Conservation (phyloP, 352 stramenopile species). For the Globisporangium uncinulatum region DNA sequence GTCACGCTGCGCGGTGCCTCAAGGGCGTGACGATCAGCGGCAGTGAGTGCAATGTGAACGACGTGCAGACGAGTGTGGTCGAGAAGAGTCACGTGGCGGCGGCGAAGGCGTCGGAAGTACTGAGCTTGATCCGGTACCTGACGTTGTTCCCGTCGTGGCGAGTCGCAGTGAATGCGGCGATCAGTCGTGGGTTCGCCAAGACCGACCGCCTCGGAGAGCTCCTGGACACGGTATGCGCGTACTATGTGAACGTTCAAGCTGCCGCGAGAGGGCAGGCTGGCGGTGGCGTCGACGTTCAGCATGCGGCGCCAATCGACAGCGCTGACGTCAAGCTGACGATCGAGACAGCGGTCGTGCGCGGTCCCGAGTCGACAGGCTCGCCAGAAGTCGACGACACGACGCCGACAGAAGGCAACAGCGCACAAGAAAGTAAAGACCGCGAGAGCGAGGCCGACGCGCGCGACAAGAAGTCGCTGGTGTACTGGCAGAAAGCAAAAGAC, state of each 20-base stretch:
- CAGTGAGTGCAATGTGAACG: slow-evolving; percentile 15
- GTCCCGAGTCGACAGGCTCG: slow-evolving; percentile 47
- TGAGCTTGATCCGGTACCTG: slow-evolving; percentile 67
- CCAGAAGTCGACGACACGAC: slow-evolving; percentile 52
- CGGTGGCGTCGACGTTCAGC: not conserved
- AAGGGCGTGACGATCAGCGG: slow-evolving; percentile 38
- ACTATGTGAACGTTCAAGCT: slow-evolving; percentile 42
- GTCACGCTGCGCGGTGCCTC: slow-evolving; percentile 54
- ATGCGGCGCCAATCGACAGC: slow-evolving; percentile 17
- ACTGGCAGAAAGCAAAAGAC: slow-evolving; percentile 77
- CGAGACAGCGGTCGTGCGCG: slow-evolving; percentile 29
- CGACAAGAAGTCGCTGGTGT: slow-evolving; percentile 61
- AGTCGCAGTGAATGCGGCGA: slow-evolving; percentile 60
- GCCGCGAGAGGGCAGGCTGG: not conserved
- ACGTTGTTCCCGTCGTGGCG: slow-evolving; percentile 77
- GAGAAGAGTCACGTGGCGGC: slow-evolving; percentile 37
- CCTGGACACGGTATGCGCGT: slow-evolving; percentile 56
- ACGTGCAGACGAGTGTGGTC: slow-evolving; percentile 10
- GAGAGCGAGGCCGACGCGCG: slow-evolving; percentile 19
- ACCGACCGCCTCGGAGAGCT: slow-evolving; percentile 43
- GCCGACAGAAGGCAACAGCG: not conserved
- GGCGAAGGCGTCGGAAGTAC: slow-evolving; percentile 55
- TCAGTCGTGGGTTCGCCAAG: slow-evolving; percentile 49
- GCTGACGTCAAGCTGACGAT: slow-evolving; percentile 17
- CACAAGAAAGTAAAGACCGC: slow-evolving; percentile 9